phyloP scores from a whole-genome alignment of 371 early-diverging fungal species.

The Rhizopus microsporus region DNA sequence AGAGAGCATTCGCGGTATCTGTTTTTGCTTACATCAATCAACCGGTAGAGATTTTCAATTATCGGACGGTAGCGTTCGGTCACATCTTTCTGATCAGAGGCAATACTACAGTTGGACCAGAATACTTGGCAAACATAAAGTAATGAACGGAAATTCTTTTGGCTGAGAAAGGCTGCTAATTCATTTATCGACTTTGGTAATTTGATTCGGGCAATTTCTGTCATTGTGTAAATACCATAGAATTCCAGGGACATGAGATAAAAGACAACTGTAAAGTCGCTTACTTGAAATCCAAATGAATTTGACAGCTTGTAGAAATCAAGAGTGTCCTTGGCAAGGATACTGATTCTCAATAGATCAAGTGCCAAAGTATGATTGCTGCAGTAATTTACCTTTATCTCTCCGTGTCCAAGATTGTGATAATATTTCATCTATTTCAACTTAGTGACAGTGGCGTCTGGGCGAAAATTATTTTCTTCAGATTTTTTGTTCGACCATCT shows the following conservation, averaged over 20 bases:
- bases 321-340: background rate
- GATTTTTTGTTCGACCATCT: background rate
- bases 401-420: background rate
- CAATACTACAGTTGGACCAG: too few relatives aligned
- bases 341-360: background rate
- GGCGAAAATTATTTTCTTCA: conserved; percentile 1
- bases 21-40: too few relatives aligned
- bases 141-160: background rate
- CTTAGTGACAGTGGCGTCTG: background rate
- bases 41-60: too few relatives aligned
- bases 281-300: background rate
- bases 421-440: background rate
- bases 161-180: background rate
- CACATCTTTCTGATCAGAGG: too few relatives aligned
- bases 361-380: background rate
- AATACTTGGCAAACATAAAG: too few relatives aligned
- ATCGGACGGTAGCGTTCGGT: conserved; percentile 79
- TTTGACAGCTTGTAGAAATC: background rate
- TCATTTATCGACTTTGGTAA: background rate
- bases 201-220: background rate
- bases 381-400: background rate
- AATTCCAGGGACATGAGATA: background rate
- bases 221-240: background rate
- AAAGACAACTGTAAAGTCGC: background rate
- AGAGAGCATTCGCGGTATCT: too few relatives aligned